Percentiles rank a stretch among this genome's conserved stretches.
Conservation (phyloP, 768 basidiomycete genomes). For the Pulveroboletus sp. region DNA sequence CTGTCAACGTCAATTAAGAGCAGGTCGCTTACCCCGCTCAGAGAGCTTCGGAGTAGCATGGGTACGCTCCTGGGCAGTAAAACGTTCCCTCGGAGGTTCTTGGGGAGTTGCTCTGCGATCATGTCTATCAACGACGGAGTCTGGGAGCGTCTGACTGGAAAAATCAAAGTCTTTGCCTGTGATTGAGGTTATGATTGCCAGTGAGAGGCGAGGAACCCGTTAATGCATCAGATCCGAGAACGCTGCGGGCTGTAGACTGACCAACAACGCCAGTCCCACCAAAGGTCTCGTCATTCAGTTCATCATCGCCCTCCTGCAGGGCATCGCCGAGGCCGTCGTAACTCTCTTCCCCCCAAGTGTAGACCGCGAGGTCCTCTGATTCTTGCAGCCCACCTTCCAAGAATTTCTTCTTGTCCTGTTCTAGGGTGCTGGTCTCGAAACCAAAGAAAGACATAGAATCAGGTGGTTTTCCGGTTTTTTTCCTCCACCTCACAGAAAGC, state of each 20-base stretch:
- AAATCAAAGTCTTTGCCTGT: slow-evolving; percentile 93
- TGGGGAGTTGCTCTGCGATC: slow-evolving; percentile 20
- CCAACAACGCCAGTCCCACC: slow-evolving; percentile 67
- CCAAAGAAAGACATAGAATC: slow-evolving; percentile 81
- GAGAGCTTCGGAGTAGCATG: slow-evolving; percentile 12
- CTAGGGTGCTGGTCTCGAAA: slow-evolving; percentile 57
- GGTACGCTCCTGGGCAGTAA: slow-evolving; percentile 25
- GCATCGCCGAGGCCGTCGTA: slow-evolving; percentile 88
- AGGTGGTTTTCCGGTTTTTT: slow-evolving; percentile 2
- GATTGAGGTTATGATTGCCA: slow-evolving; percentile 3
- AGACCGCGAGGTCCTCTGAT: slow-evolving; percentile 81
- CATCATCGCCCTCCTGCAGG: slow-evolving; percentile 86
- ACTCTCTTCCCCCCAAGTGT: slow-evolving; percentile 87
- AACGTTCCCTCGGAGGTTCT: slow-evolving; percentile 24
- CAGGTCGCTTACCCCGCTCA: slow-evolving; percentile 28
- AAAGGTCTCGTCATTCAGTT: slow-evolving; percentile 96
- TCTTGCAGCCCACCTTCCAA: slow-evolving; percentile 46
- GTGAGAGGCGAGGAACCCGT: not conserved
- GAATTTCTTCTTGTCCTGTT: slow-evolving; percentile 58
- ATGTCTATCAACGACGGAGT: slow-evolving; percentile 10
- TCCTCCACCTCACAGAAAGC: slow-evolving; percentile 14
- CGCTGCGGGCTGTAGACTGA: slow-evolving; percentile 37
- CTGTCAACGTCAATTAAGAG: slow-evolving; percentile 1
- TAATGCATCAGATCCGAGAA: slow-evolving; percentile 15
- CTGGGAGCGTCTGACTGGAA: slow-evolving; percentile 40